Conservation (phyloP, 2,329 filamentous ascomycete genomes). For the Pyrenophora seminiperda region DNA sequence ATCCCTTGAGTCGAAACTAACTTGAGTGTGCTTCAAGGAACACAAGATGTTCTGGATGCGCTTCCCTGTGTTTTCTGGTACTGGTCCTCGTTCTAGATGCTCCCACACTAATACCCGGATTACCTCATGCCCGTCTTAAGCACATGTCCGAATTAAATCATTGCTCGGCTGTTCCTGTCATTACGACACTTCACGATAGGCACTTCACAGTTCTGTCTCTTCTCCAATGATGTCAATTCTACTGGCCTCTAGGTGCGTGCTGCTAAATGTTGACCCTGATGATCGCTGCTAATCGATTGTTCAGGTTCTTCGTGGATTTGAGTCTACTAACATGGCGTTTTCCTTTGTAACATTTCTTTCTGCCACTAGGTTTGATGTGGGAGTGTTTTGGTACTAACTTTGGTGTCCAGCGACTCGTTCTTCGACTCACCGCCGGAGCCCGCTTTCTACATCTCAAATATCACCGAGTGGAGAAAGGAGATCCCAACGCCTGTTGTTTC, state of each 20-base stretch:
- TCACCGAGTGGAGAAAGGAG: constrained; percentile 51
- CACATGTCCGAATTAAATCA: too few species aligned
- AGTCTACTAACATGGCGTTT: constrained; percentile 48
- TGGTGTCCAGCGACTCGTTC: constrained; percentile 46
- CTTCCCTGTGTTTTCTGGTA: constrained; percentile 19
- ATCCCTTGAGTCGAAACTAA: constrained; percentile 41
- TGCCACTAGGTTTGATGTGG: constrained; percentile 23
- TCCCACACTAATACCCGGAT: constrained; percentile 8
- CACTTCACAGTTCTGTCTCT: neutral
- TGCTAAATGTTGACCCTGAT: neutral
- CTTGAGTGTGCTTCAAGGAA: constrained; percentile 37
- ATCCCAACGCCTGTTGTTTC: constrained; percentile 43
- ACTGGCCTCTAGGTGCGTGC: constrained; percentile 26
- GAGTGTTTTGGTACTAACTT: constrained; percentile 44
- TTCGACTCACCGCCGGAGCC: constrained; percentile 45
- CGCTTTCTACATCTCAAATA: constrained; percentile 46
- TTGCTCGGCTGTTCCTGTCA: too few species aligned
- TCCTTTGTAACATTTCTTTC: constrained; percentile 30
- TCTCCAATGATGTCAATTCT: neutral
- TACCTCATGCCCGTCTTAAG: neutral
- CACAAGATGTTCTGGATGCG: constrained; percentile 20
- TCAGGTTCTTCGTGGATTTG: constrained; percentile 16
- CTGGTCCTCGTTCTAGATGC: constrained; percentile 10
- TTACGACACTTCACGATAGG: too few species aligned
- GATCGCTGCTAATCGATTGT: constrained; percentile 17